Percentiles rank a stretch among this genome's conserved stretches.
phyloP scores from a whole-genome alignment of 2,329 filamentous ascomycete genomes.

The Apiospora malaysiana region DNA sequence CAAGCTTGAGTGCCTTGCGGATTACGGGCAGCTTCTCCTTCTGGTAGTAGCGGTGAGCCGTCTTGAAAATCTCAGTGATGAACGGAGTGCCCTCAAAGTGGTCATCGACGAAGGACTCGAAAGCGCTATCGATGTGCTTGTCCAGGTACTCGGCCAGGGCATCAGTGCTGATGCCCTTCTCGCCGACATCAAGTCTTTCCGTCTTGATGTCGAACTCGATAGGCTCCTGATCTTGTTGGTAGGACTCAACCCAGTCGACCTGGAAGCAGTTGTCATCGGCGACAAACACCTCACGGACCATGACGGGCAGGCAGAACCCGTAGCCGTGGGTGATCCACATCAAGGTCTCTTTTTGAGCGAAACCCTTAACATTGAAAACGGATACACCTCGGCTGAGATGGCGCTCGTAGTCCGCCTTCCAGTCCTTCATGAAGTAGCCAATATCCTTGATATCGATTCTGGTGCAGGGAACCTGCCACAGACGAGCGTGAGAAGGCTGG shows the following conservation, averaged over 20 bases:
- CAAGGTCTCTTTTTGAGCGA: slow-evolving; percentile 67
- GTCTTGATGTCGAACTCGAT: slow-evolving; percentile 86
- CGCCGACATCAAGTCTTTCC: slow-evolving; percentile 85
- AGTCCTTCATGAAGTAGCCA: slow-evolving; percentile 98
- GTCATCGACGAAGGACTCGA: slow-evolving; percentile 92
- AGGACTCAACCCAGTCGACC: slow-evolving; percentile 90
- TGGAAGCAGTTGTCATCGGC: slow-evolving; percentile 91
- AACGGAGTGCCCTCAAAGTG: slow-evolving; percentile 97
- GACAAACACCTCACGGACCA: slow-evolving; percentile 92
- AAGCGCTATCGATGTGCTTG: slow-evolving; percentile 89
- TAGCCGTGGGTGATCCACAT: slow-evolving; percentile 98
- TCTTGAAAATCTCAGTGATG: slow-evolving; percentile 95
- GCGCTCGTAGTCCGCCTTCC: slow-evolving; percentile 95
- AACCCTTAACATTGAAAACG: slow-evolving; percentile 93
- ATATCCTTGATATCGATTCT: slow-evolving; percentile 99
- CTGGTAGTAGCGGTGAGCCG: slow-evolving; percentile 89
- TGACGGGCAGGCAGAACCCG: slow-evolving; percentile 89
- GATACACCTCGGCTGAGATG: slow-evolving; percentile 87
- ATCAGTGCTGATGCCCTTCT: slow-evolving; percentile 82
- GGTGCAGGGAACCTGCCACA: slow-evolving; percentile 98
- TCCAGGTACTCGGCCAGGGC: slow-evolving; percentile 92
- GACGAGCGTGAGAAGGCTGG: slow-evolving; percentile 90
- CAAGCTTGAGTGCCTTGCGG: slow-evolving; percentile 92
- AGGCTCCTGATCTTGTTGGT: slow-evolving; percentile 70
- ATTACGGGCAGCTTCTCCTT: slow-evolving; percentile 89